Base-by-base conservation (phyloP, 2,329 filamentous ascomycete genomes). In the Sporothrix brasiliensis region DNA sequence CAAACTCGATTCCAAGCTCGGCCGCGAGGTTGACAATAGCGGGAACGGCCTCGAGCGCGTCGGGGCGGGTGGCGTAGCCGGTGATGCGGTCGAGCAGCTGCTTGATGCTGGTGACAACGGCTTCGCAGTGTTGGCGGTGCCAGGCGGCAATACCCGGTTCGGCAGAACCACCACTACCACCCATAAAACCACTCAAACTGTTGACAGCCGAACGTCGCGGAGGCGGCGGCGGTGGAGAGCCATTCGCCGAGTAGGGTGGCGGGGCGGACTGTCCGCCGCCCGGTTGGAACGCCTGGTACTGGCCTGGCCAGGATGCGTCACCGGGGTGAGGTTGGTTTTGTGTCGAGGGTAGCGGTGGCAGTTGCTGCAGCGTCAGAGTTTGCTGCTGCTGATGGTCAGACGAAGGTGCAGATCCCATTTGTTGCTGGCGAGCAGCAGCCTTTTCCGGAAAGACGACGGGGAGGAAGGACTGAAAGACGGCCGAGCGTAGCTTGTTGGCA, bases 401-500 rank as follows among this genome's bases (percentile, higher is more conserved):
- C 2, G 44, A 6, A 3, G 47, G 41, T 13, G 49, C 27, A 30
- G 24, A 49, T 19, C 19, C 41, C n/a, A 34, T 53, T 7, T 49
- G 68, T 34, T 52, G 67, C 65, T 68, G 53, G 16, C 68, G 67
- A 1, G 61, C 58, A 2, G 68, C 60, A 2, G 60, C 69, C 66
- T 71, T 70, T 2, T 72, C 56, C 6, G 68, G 63, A 30, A 56
- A 60, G 30, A 77, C 70, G 61, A 70, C 71, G 9, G 72, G 73
- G 30, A 74, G 49, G 21, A 77, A 73, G 24, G 75, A 74, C 66
- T 76, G 74, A 70, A 77, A 77, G 21, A 75, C 71, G 63, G 75
- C 71, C 0, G 76, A 75, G 3, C 76, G 73, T 69, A 74, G 74
- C 67, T 74, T 75, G 72, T 76, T 77, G 58, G 75, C 75, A 21